These are phyloP conservation scores for Talaromyces trachyspermus DNA, from an alignment of 495 filamentous ascomycete species.

Conservation along the genomic window DNA sequence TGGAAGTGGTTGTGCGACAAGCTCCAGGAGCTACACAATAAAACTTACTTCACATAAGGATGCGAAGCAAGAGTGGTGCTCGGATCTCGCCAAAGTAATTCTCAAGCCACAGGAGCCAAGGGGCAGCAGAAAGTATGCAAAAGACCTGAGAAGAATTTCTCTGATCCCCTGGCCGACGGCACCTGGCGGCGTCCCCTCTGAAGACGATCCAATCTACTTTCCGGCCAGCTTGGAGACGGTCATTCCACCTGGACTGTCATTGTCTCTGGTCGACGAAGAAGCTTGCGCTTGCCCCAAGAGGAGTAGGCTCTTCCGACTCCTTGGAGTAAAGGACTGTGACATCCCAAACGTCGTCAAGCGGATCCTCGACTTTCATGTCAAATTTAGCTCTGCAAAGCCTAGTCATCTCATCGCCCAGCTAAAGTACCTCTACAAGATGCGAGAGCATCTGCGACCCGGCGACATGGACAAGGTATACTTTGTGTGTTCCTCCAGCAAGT, in stretches of 20 bases:
- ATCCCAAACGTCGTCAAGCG: slow-evolving; percentile 2
- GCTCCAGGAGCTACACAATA: background rate
- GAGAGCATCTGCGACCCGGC: background rate
- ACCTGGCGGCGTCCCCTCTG: background rate
- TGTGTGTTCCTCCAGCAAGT: background rate
- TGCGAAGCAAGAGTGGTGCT: slow-evolving; percentile 4
- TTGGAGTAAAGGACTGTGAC: slow-evolving; percentile 5
- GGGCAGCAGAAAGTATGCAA: slow-evolving; percentile 1
- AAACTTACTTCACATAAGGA: slow-evolving; percentile 4
- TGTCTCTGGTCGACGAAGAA: slow-evolving; percentile 6
- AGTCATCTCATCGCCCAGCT: background rate
- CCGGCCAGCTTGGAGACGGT: background rate
- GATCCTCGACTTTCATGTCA: slow-evolving; percentile 1
- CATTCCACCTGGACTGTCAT: slow-evolving; percentile 5
- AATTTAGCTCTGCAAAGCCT: background rate
- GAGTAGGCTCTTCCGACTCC: slow-evolving; percentile 2
- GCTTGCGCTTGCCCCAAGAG: slow-evolving; percentile 3
- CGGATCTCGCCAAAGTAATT: slow-evolving; percentile 4
- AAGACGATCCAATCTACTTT: slow-evolving; percentile 6
- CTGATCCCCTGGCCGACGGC: slow-evolving; percentile 1
- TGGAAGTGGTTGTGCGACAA: slow-evolving; percentile 4
- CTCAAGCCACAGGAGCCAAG: background rate
- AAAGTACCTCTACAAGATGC: slow-evolving; percentile 4
- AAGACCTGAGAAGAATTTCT: slow-evolving; percentile 3
- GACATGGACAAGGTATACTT: slow-evolving; percentile 4